Conservation (phyloP, 2,329 filamentous ascomycete species). For the Huntiella savannae region DNA sequence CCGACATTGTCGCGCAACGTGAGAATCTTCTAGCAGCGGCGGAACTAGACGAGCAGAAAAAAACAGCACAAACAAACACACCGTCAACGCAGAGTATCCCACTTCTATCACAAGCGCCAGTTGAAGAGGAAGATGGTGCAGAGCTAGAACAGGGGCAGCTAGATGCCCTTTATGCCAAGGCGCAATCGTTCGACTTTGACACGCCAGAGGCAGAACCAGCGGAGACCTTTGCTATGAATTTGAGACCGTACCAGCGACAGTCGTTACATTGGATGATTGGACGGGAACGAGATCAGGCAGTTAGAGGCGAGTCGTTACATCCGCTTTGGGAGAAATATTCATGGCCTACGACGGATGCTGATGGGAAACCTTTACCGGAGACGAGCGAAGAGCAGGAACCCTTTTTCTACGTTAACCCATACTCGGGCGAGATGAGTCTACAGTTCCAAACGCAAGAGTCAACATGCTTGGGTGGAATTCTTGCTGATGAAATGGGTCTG, state of each 20-base stretch:
- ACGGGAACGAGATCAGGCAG: constrained; percentile 63
- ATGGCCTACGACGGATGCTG: constrained; percentile 75
- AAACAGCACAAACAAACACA: constrained; percentile 16
- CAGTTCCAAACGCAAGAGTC: constrained; percentile 89
- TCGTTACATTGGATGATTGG: constrained; percentile 90
- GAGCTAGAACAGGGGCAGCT: constrained; percentile 92
- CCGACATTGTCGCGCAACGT: constrained; percentile 48
- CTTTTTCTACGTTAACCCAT: constrained; percentile 89
- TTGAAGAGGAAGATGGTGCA: constrained; percentile 64
- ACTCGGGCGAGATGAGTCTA: constrained; percentile 81
- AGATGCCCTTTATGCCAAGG: constrained; percentile 83
- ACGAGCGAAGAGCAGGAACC: constrained; percentile 28
- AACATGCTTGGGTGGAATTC: constrained; percentile 77
- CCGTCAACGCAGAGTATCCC: not conserved
- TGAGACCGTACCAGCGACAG: constrained; percentile 90
- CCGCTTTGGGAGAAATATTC: constrained; percentile 91
- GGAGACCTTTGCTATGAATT: constrained; percentile 58
- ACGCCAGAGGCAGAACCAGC: constrained; percentile 75
- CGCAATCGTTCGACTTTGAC: constrained; percentile 87
- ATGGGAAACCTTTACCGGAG: constrained; percentile 51
- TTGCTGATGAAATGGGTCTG: constrained; percentile 94
- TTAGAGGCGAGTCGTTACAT: constrained; percentile 71
- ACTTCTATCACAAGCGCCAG: constrained; percentile 18
- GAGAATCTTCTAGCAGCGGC: constrained; percentile 72
- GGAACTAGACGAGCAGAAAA: constrained; percentile 58